Evolutionary conservation across 257 asterid genomes (phyloP).

Genomic region (Solanum pennellii): DNA sequence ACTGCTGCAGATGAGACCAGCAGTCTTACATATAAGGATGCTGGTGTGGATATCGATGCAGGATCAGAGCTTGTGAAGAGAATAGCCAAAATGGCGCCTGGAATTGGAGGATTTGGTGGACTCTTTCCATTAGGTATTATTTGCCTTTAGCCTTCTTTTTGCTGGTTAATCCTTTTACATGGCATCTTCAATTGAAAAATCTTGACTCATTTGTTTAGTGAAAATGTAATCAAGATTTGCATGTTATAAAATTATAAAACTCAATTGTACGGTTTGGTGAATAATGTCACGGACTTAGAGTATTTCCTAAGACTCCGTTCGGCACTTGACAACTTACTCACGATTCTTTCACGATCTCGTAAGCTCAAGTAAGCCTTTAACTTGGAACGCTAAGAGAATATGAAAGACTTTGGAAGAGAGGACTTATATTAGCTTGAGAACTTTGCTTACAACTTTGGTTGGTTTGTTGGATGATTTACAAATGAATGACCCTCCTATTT

Average conservation of each 20-base stretch:
- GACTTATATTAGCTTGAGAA: no score
- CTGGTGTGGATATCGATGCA: conserved; percentile 96
- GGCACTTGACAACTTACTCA: no score
- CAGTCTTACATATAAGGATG: conserved; percentile 74
- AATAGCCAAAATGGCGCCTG: conserved; percentile 95
- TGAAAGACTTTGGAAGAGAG: no score
- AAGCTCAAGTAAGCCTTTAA: no score
- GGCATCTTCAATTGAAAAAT: not conserved
- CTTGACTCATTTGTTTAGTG: not conserved
- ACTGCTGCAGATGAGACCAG: conserved; percentile 16
- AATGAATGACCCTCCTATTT: no score
- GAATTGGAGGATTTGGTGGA: conserved; percentile 98
- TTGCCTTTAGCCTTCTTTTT: not conserved
- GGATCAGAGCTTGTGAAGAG: conserved; percentile 89
- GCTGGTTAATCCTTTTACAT: not conserved
- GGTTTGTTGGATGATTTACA: no score
- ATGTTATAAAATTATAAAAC: not conserved
- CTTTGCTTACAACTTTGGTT: no score
- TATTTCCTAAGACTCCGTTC: no score
- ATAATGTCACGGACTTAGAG: no score
- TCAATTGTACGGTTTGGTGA: not conserved
- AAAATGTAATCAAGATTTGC: not conserved
- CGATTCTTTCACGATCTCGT: no score
- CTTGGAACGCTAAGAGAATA: no score
- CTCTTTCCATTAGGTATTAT: conserved; percentile 75